Evolutionary conservation across 2,329 filamentous ascomycete species (phyloP), one percentile per base, ranked within the genome.

Genomic region (Aspergillus pseudonomiae): DNA sequence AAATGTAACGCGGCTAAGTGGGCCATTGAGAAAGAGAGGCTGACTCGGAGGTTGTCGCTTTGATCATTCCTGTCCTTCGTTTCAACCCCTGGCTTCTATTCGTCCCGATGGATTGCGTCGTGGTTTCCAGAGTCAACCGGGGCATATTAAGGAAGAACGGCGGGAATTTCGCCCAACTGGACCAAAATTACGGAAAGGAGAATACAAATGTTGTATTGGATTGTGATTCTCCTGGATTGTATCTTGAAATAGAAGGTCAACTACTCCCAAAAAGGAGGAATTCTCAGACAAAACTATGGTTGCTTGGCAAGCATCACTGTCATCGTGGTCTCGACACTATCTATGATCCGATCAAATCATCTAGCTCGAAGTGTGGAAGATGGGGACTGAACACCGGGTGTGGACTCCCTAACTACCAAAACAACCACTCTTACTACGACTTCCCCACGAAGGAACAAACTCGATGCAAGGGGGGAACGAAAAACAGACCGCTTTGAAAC

Each of bases 1-100:
- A 41, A 57, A 52, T 34, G 46, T 50, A 62, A 57, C 46, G 60
- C 60, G 46, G 55, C 60, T 53, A 62, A 62, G 60, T 62, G 60
- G 60, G 46, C 36, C 60, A 30, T 39, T 48, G 45, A 43, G 52
- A 30, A 30, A 54, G 50, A 30, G 52, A 54, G 50, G 11, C 28
- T 53, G 52, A 54, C 21, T 36, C n/a, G 21, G 32, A 21, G 11
- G 11, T 55, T 12, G 52, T 39, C 34, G n/a, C 32, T 55, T 55
- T 55, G 48, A 34, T 26, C 6, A 32, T 36, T 54, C 21, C 11
- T 36, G n/a, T 11, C 26, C 24, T 36, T 54, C 19, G 52, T 24
- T 36, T 50, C n/a, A 11, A 7, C 52, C 52, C 52, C 52, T 55
- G 52, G 30, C 52, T 55, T 55, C 48, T 4, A 32, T 52, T 32